These are phyloP conservation scores for Candida ficus DNA, from an alignment of 805 yeast genomes.

Conservation along the genomic window DNA sequence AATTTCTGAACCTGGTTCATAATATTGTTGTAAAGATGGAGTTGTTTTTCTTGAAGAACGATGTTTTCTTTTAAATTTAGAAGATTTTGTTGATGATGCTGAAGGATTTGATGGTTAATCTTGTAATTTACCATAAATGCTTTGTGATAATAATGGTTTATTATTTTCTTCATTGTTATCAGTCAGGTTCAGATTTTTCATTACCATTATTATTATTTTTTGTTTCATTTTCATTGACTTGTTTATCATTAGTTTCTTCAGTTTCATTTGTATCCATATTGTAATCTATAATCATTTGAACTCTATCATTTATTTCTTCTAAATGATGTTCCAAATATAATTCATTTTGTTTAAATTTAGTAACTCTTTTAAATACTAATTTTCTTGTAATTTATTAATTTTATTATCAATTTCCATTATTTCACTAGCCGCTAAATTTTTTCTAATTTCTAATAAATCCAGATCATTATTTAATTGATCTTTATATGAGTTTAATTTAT, in stretches of 20 bases:
- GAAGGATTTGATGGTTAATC: slow-evolving; percentile 26
- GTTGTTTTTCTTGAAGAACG: slow-evolving; percentile 41
- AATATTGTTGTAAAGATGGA: slow-evolving; percentile 62
- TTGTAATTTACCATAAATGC: slow-evolving; percentile 40
- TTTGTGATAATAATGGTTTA: slow-evolving; percentile 36
- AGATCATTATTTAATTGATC: slow-evolving; percentile 39
- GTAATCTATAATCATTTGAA: slow-evolving; percentile 38
- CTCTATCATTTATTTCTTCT: slow-evolving; percentile 37
- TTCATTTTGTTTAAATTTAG: slow-evolving; percentile 57
- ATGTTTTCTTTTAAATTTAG: slow-evolving; percentile 25
- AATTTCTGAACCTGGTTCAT: slow-evolving; percentile 53
- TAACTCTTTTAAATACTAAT: slow-evolving; percentile 52
- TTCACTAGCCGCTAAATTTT: slow-evolving; percentile 60
- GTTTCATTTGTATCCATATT: slow-evolving; percentile 29
- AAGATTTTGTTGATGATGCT: no score
- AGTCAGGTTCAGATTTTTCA: slow-evolving; percentile 8
- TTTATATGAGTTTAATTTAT: slow-evolving; percentile 33
- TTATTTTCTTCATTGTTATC: slow-evolving; percentile 5
- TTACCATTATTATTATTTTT: slow-evolving; percentile 3
- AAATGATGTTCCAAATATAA: slow-evolving; percentile 46
- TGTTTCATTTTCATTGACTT: slow-evolving; percentile 5
- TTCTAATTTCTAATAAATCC: slow-evolving; percentile 55
- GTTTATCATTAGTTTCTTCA: no score
- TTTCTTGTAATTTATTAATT: slow-evolving; percentile 49
- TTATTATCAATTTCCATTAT: slow-evolving; percentile 58